Percentiles rank a stretch among this genome's conserved stretches.
These are phyloP conservation scores for Sporisorium scitamineum DNA, from an alignment of 1,284 basidiomycete genomes.

Conservation along the genomic window DNA sequence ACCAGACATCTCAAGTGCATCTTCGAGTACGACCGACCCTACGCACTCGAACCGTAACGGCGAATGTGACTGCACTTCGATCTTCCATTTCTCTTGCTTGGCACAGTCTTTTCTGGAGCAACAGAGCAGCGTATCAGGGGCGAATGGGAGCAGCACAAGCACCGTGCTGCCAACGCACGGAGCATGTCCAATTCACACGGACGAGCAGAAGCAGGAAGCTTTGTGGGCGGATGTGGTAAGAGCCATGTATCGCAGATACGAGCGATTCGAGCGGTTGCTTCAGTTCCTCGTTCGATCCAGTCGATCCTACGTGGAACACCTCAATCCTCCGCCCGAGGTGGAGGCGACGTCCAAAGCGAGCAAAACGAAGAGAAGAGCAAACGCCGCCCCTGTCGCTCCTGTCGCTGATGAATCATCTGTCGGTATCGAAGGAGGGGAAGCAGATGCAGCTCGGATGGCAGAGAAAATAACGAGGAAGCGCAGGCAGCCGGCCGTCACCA, in stretches of 20 bases:
- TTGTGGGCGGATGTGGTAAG: constrained; percentile 56
- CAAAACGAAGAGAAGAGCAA: constrained; percentile 9
- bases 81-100: constrained; percentile 80
- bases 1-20: neutral
- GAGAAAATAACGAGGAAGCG: constrained; percentile 14
- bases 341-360: neutral
- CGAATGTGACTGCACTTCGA: constrained; percentile 71
- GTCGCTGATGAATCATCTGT: neutral
- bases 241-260: constrained; percentile 44
- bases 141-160: constrained; percentile 2
- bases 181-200: constrained; percentile 28
- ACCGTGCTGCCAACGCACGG: constrained; percentile 53
- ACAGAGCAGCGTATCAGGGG: constrained; percentile 3
- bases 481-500: neutral
- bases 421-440: neutral
- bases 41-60: neutral
- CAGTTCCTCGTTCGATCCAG: constrained; percentile 28
- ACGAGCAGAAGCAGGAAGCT: neutral
- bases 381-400: neutral
- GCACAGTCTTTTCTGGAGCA: constrained; percentile 74
- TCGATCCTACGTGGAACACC: constrained; percentile 18
- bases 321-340: constrained; percentile 4
- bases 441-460: neutral
- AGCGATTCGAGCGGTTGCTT: constrained; percentile 40
- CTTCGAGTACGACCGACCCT: neutral